These are phyloP conservation scores for Nephelium lappaceum DNA, from an alignment of 345 rosid species.

Conservation along the genomic window DNA sequence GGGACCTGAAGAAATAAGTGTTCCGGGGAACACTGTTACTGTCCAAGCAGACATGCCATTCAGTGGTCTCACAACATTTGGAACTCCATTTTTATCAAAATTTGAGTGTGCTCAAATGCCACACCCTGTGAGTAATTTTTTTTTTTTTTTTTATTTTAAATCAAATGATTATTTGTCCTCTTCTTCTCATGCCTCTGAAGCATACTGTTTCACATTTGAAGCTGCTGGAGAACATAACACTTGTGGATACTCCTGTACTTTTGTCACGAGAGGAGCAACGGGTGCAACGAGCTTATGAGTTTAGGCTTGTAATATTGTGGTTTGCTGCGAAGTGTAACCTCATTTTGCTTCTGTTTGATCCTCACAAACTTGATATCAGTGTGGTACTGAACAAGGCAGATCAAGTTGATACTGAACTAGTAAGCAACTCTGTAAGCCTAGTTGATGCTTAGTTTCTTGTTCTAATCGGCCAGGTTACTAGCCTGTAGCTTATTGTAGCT, in stretches of 20 bases:
- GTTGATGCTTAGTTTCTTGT: no score
- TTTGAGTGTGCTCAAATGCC: slow-evolving; percentile 98
- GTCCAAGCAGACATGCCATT: no score
- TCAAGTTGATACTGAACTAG: no score
- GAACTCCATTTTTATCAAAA: slow-evolving; percentile 89
- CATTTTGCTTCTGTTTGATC: no score
- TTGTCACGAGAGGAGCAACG: slow-evolving; percentile 92
- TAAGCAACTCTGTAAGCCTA: no score
- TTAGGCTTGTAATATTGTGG: slow-evolving; percentile 94
- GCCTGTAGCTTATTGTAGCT: no score
- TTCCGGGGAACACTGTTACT: no score
- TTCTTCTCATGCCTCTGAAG: slow-evolving; percentile 22
- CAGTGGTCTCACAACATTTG: no score
- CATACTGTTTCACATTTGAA: slow-evolving; percentile 33
- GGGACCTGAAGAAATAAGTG: no score
- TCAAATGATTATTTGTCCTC: slow-evolving; percentile 8
- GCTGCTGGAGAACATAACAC: slow-evolving; percentile 87
- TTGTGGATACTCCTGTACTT: slow-evolving; percentile 97
- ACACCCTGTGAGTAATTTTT: slow-evolving; percentile 62
- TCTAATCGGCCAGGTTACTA: no score
- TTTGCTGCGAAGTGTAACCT: slow-evolving; percentile 98
- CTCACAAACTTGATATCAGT: no score
- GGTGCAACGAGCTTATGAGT: slow-evolving; percentile 84
- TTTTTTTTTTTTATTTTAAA: slow-evolving; percentile 15
- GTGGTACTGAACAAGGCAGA: no score